Evolutionary conservation across 2,329 filamentous ascomycete genomes (phyloP), one percentile per base, ranked within the genome.

Genomic region (Aspergillus sp.): DNA sequence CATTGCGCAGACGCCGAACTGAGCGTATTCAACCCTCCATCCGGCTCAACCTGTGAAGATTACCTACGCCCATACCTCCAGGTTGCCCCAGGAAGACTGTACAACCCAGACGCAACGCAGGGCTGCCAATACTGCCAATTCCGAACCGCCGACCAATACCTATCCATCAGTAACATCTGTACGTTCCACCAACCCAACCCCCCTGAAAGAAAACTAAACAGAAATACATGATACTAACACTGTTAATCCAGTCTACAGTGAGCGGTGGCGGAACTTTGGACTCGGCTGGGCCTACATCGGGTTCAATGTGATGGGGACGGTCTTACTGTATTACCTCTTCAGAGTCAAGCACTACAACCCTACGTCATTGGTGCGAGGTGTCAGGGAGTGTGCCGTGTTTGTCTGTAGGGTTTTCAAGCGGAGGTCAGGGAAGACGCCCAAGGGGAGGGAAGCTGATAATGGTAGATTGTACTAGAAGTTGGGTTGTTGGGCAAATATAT

Each of bases 211-310:
- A 38, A 19, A 19, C 19, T 19, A 19, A 19, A 19, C 19, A 19
- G 2, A 19, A 19, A 19, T 4, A 19, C 19, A 19, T 19, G 19
- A 19, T 19, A 19, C 19, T 19, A 19, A 19, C 19, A 19, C 2
- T 19, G 4, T 19, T 4, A 2, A 19, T 19, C 4, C 33, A 44
- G 59, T 71, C 46, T 87, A 83, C 58, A 59, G 50, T 27, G 68
- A 85, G 27, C 69, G 81, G 27, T 88, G 83, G 83, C 75, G 83
- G 45, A 85, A 88, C 60, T 84, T 83, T 58, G 84, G 81, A 2
- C 64, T 86, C 27, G 65, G 82, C 40, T 82, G 77, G 69, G 74
- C 71, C 0, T 85, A 78, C 47, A 72, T 82, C 43, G 59, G 71
- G 9, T 79, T 83, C 59, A 84, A 84, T 56, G 61, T 81, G n/a